These are phyloP conservation scores for Yamadazyma sp. DNA, from an alignment of 1,139 yeast species.

Conservation along the genomic window DNA sequence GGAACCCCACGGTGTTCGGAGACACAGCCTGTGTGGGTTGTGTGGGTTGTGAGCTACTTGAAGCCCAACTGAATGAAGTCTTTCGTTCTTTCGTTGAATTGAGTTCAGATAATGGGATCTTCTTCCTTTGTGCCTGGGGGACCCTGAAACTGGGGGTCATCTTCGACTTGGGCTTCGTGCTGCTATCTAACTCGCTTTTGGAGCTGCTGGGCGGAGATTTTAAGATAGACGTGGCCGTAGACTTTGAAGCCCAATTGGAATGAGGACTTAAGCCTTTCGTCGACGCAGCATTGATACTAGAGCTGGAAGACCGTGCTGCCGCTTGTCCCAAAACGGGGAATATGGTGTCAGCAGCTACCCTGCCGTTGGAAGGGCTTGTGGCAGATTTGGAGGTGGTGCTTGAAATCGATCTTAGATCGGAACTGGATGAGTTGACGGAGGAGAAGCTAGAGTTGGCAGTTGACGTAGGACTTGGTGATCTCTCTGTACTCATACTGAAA, in stretches of 20 bases:
- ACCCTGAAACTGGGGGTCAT: too few species aligned
- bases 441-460: constrained; percentile 5
- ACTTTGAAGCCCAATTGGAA: constrained; percentile 32
- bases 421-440: constrained; percentile 10
- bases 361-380: neutral
- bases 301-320: neutral
- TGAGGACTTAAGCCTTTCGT: constrained; percentile 26
- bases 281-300: neutral
- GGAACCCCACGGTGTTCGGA: neutral
- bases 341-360: neutral
- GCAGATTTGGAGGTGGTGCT: neutral
- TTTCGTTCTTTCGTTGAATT: neutral
- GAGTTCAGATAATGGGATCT: neutral
- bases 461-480: constrained; percentile 7
- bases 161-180: too few species aligned
- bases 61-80: constrained; percentile 2
- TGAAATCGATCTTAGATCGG: constrained; percentile 6
- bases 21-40: too few species aligned
- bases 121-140: neutral
- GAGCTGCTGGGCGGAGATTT: neutral
- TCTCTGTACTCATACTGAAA: constrained; percentile 4
- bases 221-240: constrained; percentile 7
- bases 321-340: constrained; percentile 8
- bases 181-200: too few species aligned
- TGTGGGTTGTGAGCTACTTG: too few species aligned